A percentile compares a stretch with the other conserved stretches of the same genome.
phyloP scores from a whole-genome alignment of 371 early-diverging fungal genomes.

The Lichtheimia ornata region DNA sequence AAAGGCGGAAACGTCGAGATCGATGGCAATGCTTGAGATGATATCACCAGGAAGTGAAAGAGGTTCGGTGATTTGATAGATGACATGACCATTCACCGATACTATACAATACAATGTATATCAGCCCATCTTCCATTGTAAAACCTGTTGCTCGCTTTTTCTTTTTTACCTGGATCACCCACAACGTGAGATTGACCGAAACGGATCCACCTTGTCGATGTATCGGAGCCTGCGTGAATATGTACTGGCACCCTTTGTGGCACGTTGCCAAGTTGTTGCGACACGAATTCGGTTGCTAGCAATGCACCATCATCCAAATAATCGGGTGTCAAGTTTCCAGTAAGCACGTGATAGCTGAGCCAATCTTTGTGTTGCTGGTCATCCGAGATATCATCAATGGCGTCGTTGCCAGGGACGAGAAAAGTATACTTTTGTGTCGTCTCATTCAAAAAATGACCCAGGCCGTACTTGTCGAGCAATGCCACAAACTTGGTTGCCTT shows the following conservation, averaged over 20 bases:
- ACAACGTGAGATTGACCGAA: constrained; percentile 32
- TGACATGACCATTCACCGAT: constrained; percentile 21
- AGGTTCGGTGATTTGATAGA: constrained; percentile 42
- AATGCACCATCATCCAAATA: constrained; percentile 42
- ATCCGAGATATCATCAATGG: constrained; percentile 17
- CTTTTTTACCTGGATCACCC: constrained; percentile 33
- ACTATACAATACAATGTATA: constrained; percentile 12
- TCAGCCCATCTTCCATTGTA: not conserved
- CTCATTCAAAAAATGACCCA: constrained; percentile 33
- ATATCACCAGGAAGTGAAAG: constrained; percentile 39
- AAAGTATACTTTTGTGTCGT: constrained; percentile 31
- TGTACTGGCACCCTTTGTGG: constrained; percentile 9
- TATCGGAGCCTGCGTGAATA: not conserved
- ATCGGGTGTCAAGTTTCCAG: constrained; percentile 32
- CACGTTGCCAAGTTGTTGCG: constrained; percentile 16
- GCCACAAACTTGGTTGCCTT: constrained; percentile 52
- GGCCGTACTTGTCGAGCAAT: constrained; percentile 34
- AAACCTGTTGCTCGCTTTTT: not conserved
- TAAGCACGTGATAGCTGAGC: constrained; percentile 53
- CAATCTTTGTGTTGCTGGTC: constrained; percentile 29
- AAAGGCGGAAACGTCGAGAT: constrained; percentile 47
- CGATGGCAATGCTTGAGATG: constrained; percentile 32
- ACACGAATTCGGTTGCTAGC: constrained; percentile 38
- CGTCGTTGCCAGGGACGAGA: constrained; percentile 41
- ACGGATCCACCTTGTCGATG: constrained; percentile 18